These are phyloP conservation scores for Gentiana straminea DNA, from an alignment of 257 asterid species.

Conservation along the genomic window DNA sequence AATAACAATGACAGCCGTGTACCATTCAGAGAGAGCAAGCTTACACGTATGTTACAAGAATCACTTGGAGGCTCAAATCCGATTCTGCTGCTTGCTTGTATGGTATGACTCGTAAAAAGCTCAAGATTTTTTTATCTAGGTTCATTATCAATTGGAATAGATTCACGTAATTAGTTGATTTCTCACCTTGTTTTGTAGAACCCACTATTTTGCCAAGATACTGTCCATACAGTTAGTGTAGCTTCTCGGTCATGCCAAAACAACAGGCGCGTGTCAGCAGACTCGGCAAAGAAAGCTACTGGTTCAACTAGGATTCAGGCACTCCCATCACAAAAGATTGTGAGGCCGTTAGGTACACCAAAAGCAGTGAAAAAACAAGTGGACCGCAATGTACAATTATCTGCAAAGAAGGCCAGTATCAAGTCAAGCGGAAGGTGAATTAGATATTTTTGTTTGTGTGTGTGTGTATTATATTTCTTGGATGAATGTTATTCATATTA, in stretches of 20 bases:
- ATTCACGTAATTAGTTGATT: neutral
- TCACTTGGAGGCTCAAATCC: slow-evolving; percentile 60
- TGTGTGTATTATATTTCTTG: neutral
- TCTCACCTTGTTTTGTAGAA: slow-evolving; percentile 31
- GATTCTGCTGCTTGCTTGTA: slow-evolving; percentile 54
- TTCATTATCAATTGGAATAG: too few species aligned
- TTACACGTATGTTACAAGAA: slow-evolving; percentile 71
- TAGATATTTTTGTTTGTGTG: neutral
- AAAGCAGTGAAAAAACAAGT: slow-evolving; percentile 31
- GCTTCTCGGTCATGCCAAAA: slow-evolving; percentile 60
- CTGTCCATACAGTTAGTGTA: slow-evolving; percentile 49
- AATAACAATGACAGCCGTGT: slow-evolving; percentile 47
- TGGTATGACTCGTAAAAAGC: slow-evolving; percentile 39
- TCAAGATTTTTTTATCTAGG: slow-evolving; percentile 4
- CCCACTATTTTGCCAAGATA: slow-evolving; percentile 62
- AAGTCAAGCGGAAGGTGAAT: slow-evolving; percentile 53
- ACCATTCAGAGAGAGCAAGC: slow-evolving; percentile 77
- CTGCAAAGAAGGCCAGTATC: slow-evolving; percentile 20
- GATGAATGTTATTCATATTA: neutral
- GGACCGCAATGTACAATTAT: slow-evolving; percentile 16
- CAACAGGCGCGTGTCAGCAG: slow-evolving; percentile 34
- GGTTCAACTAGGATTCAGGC: slow-evolving; percentile 30
- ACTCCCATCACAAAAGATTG: slow-evolving; percentile 27
- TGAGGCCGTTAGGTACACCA: slow-evolving; percentile 31
- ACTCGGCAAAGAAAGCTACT: slow-evolving; percentile 36